Conservation (phyloP, 805 yeast genomes). For the Candida quercuum region DNA sequence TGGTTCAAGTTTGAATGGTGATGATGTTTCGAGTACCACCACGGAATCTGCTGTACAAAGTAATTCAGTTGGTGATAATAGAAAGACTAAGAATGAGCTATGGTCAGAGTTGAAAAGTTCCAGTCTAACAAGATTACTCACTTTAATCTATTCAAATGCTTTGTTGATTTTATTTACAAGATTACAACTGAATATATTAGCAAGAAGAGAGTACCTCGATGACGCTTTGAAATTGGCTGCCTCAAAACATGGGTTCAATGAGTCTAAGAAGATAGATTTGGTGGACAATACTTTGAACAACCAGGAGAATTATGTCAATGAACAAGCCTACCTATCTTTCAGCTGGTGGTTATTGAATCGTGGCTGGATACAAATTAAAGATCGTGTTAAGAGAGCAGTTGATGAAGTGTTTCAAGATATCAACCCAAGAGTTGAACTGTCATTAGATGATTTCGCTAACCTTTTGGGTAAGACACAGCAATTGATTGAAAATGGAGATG, state of each 20-base stretch:
- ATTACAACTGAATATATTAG: constrained; percentile 81
- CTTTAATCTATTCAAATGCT: constrained; percentile 63
- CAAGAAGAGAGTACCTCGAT: constrained; percentile 79
- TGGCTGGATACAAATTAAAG: constrained; percentile 65
- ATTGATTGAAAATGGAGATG: constrained; percentile 25
- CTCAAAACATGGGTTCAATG: constrained; percentile 27
- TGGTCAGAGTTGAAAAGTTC: constrained; percentile 81
- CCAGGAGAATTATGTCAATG: constrained; percentile 47
- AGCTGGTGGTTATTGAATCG: constrained; percentile 92
- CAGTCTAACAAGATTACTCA: constrained; percentile 67
- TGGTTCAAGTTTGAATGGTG: constrained; percentile 15
- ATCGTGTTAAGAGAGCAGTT: constrained; percentile 51
- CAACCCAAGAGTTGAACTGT: constrained; percentile 69
- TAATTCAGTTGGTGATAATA: too few relatives aligned
- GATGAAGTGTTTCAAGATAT: constrained; percentile 53
- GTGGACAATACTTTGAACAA: constrained; percentile 17
- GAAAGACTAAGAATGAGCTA: constrained; percentile 55
- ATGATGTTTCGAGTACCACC: constrained; percentile 39
- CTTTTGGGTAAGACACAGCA: constrained; percentile 35
- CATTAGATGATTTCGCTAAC: constrained; percentile 52
- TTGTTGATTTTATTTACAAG: constrained; percentile 74
- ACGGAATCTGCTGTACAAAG: too few relatives aligned
- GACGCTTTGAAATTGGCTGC: constrained; percentile 72
- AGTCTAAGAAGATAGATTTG: constrained; percentile 7
- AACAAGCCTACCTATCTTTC: constrained; percentile 78